Percentiles rank a stretch among this genome's conserved stretches.
These are phyloP conservation scores for Phylloporus arenicola DNA, from an alignment of 768 basidiomycete species.

Conservation along the genomic window DNA sequence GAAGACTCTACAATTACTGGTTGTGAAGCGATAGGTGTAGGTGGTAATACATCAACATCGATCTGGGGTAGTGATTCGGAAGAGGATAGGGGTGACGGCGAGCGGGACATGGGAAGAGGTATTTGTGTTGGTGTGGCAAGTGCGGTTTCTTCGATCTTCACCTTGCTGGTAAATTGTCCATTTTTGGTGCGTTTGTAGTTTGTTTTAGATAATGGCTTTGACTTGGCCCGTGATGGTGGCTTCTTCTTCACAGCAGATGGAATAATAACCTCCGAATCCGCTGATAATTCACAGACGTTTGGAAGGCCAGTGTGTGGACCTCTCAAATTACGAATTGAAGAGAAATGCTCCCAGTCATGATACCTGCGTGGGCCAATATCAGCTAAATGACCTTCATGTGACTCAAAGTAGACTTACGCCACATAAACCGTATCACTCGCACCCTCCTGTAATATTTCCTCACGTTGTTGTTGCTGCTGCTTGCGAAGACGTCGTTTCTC, in stretches of 20 bases:
- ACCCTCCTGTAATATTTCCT: conserved; percentile 17
- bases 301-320: conserved; percentile 82
- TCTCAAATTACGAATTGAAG: conserved; percentile 80
- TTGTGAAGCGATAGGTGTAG: conserved; percentile 21
- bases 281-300: conserved; percentile 47
- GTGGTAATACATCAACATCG: conserved; percentile 27
- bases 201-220: conserved; percentile 20
- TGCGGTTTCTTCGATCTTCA: conserved; percentile 18
- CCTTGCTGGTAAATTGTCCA: conserved; percentile 18
- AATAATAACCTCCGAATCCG: conserved; percentile 27
- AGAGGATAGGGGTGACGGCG: conserved; percentile 32
- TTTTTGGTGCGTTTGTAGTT: conserved; percentile 17
- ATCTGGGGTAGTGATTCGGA: conserved; percentile 18
- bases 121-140: conserved; percentile 28
- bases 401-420: conserved; percentile 54
- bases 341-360: conserved; percentile 94
- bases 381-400: conserved; percentile 7
- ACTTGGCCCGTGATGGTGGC: conserved; percentile 28
- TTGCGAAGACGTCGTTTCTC: conserved; percentile 42
- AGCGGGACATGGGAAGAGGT: conserved; percentile 36
- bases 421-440: conserved; percentile 61
- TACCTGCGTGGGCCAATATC: conserved; percentile 45
- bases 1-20: conserved; percentile 10
- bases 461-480: conserved; percentile 29
- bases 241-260: conserved; percentile 34